Evolutionary conservation across 768 basidiomycete genomes (phyloP), one percentile per base, ranked within the genome.

Genomic region (Termitomyces sp.): DNA sequence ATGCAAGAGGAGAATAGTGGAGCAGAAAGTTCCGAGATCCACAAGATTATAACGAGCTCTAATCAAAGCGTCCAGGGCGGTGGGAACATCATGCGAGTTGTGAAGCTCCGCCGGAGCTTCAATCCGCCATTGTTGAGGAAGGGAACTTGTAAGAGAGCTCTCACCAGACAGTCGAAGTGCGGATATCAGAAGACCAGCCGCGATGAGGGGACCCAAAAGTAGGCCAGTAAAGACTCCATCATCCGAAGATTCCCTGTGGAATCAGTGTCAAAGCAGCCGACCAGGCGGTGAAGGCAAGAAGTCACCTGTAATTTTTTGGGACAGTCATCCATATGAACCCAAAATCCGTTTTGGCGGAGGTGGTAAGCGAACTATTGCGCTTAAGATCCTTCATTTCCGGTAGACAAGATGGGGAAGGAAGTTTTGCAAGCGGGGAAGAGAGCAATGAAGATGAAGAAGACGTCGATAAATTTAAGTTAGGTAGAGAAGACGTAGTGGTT

Each of bases 271-370:
- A 55, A 44, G 32, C 13, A n/a, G 44, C 55, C 1, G 55, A 14
- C 9, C 54, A 49, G 40, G 28, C 9, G 12, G 5, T 5, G 20
- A 54, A 16, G 40, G 48, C 9, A 56, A 53, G n/a, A 30, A 26
- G 5, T 32, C 63, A 88, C 90, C 91, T 79, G 68, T 91, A 94
- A 67, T 94, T 92, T 71, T 92, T 91, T 0, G 89, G 88, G 5
- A 92, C 90, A 16, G 91, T 89, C 92, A 94, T 93, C 91, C 91
- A 94, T 28, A 93, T 80, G 67, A 85, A 89, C 36, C 86, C 85
- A 57, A 85, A 83, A 66, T 83, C 81, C 26, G 75, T 74, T 72
- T 80, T 83, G 60, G 73, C 74, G 53, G 65, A 64, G 32, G 66
- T 59, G 33, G 65, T 55, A 30, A 70, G 68, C 54, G 60, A 58